Conservation (phyloP, 1,284 basidiomycete species). For the Puccinia hordei region DNA sequence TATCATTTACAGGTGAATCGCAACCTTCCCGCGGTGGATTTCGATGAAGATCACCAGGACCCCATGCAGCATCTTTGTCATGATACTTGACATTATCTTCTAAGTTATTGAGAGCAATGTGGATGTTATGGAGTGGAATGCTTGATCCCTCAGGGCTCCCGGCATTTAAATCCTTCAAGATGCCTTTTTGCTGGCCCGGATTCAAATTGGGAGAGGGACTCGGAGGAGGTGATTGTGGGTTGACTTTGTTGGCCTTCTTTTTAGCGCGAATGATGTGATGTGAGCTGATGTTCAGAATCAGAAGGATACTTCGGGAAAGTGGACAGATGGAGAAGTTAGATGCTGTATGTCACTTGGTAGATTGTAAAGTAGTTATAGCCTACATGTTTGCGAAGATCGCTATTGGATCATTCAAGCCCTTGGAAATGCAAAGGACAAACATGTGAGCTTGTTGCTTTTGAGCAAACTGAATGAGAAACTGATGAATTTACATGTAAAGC, state of each 20-base stretch:
- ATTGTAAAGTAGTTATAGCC: neutral
- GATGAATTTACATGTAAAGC: neutral
- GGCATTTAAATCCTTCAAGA: neutral
- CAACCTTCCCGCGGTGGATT: neutral
- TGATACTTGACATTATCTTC: neutral
- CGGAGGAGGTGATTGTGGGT: neutral
- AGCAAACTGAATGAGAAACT: too few relatives aligned
- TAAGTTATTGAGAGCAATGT: constrained; percentile 2
- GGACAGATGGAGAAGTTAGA: neutral
- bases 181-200: neutral
- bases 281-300: neutral
- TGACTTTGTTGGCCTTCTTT: neutral
- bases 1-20: neutral
- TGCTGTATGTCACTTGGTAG: neutral
- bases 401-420: constrained; percentile 16
- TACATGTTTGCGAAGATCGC: neutral
- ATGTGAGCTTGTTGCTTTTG: neutral
- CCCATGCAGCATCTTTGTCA: neutral
- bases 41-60: neutral
- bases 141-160: neutral
- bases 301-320: neutral
- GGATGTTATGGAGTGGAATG: neutral
- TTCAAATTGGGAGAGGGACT: neutral
- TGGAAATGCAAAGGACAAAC: neutral
- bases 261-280: neutral